Evolutionary conservation across 805 yeast species (phyloP).

Genomic region (Suhomyces sp.): DNA sequence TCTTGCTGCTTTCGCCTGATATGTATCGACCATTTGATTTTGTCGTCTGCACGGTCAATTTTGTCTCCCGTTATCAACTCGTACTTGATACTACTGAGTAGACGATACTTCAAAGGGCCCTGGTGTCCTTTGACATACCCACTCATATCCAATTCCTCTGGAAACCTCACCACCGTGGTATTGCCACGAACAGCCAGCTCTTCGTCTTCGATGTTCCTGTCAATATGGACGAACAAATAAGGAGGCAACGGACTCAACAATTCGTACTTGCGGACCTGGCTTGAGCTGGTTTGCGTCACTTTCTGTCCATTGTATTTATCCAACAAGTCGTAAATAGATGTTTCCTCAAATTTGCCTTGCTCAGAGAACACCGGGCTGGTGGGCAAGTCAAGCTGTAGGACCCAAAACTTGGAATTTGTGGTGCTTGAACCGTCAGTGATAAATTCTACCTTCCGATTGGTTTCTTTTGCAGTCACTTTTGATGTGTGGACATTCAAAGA

Average conservation of each 20-base stretch:
- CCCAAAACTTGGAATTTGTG: constrained; percentile 40
- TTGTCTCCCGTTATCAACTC: constrained; percentile 12
- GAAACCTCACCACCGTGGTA: constrained; percentile 63
- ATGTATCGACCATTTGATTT: constrained; percentile 51
- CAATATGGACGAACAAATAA: constrained; percentile 53
- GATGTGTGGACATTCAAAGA: constrained; percentile 30
- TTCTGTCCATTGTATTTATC: constrained; percentile 33
- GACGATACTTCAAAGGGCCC: constrained; percentile 33
- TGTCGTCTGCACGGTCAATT: constrained; percentile 18
- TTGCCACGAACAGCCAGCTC: constrained; percentile 13
- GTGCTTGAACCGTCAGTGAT: constrained; percentile 9
- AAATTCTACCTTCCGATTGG: constrained; percentile 22
- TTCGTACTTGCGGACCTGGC: constrained; percentile 35
- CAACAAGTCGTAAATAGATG: constrained; percentile 44
- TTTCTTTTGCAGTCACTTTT: constrained; percentile 13
- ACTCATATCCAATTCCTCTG: constrained; percentile 39
- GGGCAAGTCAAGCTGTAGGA: constrained; percentile 60
- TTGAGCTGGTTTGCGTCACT: constrained; percentile 28
- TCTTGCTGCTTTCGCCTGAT: constrained; percentile 24
- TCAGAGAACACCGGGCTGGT: constrained; percentile 46
- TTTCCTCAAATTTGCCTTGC: constrained; percentile 51
- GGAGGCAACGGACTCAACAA: constrained; percentile 47
- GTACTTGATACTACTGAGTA: constrained; percentile 20
- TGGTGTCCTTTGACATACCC: constrained; percentile 21
- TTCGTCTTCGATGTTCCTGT: constrained; percentile 36